Evolutionary conservation across 2,329 filamentous ascomycete species (phyloP), one percentile per base, ranked within the genome.

Genomic region (Alternaria solani): DNA sequence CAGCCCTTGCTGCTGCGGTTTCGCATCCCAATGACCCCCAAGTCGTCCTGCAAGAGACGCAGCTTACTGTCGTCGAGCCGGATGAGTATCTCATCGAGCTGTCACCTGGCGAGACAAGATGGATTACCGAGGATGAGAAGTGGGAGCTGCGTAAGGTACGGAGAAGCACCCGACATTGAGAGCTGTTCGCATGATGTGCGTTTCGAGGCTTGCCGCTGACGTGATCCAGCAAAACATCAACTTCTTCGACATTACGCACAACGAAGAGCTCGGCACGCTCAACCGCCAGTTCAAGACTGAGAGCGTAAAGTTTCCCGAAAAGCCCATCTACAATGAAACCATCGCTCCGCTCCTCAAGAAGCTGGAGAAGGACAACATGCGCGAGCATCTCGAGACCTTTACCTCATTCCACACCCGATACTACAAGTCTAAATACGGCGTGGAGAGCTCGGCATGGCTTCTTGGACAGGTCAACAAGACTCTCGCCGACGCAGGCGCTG

Each of bases 171-270:
- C 12, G 5, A 30, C 9, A 14, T 25, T 23, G 23, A 20, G 12
- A 57, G 9, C 9, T 7, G 47, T 9, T 2, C 4, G 20, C 5
- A 26, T 26, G 23, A 25, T 6, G 12, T 25, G 12, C 5, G 14
- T 16, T 8, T 14, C 16, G 7, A 43, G 55, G 26, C 36, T 18
- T 42, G 11, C 25, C 12, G 51, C 73, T 78, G 38, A 77, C 63
- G 61, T 44, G n/a, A 4, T 9, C 1, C 70, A 96, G 92, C 86
- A 91, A 75, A 93, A 93, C 72, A 85, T 89, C 68, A 91, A 89
- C 73, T 98, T 98, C 84, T 96, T 98, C 86, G 94, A 98, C 81
- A 94, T 98, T 73, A 97, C 95, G 62, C 86, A 92, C 42, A 87
- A 89, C 57, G 82, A 84, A 52, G 85, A 91, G 51, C 85, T 91